phyloP scores from a whole-genome alignment of 23 red algal genomes.

The Chondrus crispus region DNA sequence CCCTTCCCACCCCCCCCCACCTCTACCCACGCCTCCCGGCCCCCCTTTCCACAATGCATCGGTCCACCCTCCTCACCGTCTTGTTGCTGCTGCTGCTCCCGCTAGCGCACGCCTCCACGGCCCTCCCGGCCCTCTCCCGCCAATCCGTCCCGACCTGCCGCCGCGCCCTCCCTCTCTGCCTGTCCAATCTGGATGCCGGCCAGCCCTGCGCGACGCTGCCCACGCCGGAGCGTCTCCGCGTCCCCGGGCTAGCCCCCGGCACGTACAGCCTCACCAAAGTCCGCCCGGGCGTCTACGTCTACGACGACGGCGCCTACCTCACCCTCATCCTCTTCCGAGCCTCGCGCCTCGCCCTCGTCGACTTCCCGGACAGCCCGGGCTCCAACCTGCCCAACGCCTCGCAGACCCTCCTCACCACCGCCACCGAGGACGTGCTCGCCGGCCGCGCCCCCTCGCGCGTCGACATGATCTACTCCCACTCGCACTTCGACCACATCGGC shows the following conservation, averaged over 20 bases:
- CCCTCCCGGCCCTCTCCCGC: too few species aligned
- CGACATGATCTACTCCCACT: slow-evolving; percentile 44
- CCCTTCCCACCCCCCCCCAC: too few species aligned
- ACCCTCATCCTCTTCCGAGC: slow-evolving; percentile 1
- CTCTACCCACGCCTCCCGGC: too few species aligned
- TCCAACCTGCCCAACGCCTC: slow-evolving; percentile 18
- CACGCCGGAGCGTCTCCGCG: neutral
- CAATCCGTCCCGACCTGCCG: too few species aligned
- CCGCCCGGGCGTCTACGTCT: slow-evolving; percentile 30
- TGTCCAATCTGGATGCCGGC: neutral
- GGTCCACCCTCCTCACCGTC: too few species aligned
- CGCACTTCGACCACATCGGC: slow-evolving; percentile 56
- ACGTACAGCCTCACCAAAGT: neutral
- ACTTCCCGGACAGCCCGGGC: neutral
- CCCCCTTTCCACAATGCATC: too few species aligned
- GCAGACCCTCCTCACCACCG: neutral
- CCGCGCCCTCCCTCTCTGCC: too few species aligned
- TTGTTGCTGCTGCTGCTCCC: too few species aligned
- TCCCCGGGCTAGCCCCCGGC: neutral
- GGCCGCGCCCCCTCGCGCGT: neutral
- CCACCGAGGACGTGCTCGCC: neutral
- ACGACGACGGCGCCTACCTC: slow-evolving; percentile 9
- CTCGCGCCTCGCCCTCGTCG: neutral
- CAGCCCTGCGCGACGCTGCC: neutral
- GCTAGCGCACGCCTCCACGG: too few species aligned